phyloP scores from a whole-genome alignment of 1,284 basidiomycete genomes.

The Papiliotrema flavescens region DNA sequence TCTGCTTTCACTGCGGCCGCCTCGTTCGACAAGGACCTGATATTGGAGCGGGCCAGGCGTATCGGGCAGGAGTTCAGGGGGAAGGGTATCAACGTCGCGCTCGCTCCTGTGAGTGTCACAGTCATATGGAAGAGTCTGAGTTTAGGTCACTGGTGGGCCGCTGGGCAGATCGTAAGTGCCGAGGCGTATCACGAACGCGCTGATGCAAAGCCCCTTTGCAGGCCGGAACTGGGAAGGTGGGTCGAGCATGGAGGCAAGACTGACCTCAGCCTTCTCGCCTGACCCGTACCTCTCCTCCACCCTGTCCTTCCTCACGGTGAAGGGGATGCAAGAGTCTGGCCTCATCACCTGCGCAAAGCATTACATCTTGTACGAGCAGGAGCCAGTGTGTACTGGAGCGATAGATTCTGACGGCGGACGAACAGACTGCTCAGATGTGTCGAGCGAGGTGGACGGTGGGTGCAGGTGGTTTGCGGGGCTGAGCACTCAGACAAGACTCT shows the following conservation, averaged over 20 bases:
- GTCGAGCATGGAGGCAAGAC: neutral
- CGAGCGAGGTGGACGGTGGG: constrained; percentile 39
- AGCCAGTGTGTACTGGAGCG: constrained; percentile 36
- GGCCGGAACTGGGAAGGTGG: constrained; percentile 50
- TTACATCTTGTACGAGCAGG: constrained; percentile 48
- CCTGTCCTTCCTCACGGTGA: constrained; percentile 43
- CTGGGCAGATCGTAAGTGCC: constrained; percentile 43
- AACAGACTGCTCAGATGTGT: constrained; percentile 31
- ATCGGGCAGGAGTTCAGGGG: constrained; percentile 53
- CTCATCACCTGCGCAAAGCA: constrained; percentile 50
- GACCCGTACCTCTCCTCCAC: constrained; percentile 49
- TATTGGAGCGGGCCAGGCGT: constrained; percentile 46
- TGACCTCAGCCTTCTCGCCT: constrained; percentile 39
- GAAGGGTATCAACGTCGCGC: constrained; percentile 44
- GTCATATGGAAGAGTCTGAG: neutral
- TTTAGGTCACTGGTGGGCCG: constrained; percentile 49
- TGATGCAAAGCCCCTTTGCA: constrained; percentile 32
- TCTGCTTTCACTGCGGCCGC: constrained; percentile 52
- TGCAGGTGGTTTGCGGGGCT: constrained; percentile 14
- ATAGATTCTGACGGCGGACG: constrained; percentile 26
- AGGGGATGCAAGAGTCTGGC: constrained; percentile 44
- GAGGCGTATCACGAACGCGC: neutral
- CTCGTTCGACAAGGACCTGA: constrained; percentile 51
- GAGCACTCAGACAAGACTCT: constrained; percentile 42
- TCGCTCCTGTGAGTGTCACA: constrained; percentile 34